Evolutionary conservation across 768 basidiomycete species (phyloP), one percentile per base, ranked within the genome.

Genomic region (Russula olivacea): DNA sequence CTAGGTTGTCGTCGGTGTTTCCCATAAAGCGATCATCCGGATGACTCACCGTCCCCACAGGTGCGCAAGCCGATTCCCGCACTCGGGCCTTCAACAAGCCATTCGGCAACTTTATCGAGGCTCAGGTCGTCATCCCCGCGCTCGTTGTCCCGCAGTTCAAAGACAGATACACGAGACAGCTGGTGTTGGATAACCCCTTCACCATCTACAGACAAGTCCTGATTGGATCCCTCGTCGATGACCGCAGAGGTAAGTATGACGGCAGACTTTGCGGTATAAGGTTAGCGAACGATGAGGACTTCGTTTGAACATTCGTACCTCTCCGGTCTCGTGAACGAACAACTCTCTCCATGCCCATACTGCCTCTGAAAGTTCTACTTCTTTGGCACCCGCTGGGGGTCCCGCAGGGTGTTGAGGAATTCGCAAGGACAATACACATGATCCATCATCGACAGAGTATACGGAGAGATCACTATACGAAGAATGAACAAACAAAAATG

Each of bases 401-500:
- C 68, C 67, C 23, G 73, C 63, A 19, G 66, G 54, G 21, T 66
- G 61, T 32, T 70, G 67, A 10, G 76, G 76, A 14, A 74, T 67
- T 41, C 73, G 63, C 12, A 73, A 64, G 1, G 74, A 73, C 0
- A 73, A 69, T 14, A 76, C 53, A 60, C 78, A 81, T 6, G 67
- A 62, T 7, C 80, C 79, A 66, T 91, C 90, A n/a, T 74, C 69
- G 0, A 76, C 72, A 10, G 82, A 78, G 58, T 83, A 79, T 1
- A 86, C 72, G 28, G 79, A 81, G 21, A 91, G 69, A 61, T 80
- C 72, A 14, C 88, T 89, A 62, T 11, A 48, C 61, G 14, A 23
- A 57, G 67, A 55, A 64, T 58, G 49, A 59, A 54, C 38, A 12
- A n/a, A 53, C 3, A 17, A 38, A 17, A 19, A 23, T 5, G 11